Percentiles rank a stretch among this genome's conserved stretches.
Conservation (phyloP, 805 yeast genomes). For the Starmerella vitae region DNA sequence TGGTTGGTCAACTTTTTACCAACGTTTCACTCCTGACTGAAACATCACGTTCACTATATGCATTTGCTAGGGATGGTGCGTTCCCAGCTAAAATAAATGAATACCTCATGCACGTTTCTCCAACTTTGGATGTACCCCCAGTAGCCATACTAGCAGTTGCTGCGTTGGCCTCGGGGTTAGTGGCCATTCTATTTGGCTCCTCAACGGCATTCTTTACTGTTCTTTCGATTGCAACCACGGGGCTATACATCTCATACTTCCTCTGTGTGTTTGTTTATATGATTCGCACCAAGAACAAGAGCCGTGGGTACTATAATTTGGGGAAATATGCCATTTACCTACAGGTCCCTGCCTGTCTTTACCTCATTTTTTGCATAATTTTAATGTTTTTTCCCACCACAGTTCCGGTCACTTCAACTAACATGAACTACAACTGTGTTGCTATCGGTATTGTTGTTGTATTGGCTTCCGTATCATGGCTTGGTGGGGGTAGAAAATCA, state of each 20-base stretch:
- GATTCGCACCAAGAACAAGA: constrained; percentile 27
- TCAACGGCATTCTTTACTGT: constrained; percentile 55
- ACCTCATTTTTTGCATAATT: constrained; percentile 47
- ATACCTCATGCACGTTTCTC: constrained; percentile 38
- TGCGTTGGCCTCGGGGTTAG: constrained; percentile 40
- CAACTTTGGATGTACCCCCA: constrained; percentile 40
- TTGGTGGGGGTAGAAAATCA: constrained; percentile 11
- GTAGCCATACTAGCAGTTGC: constrained; percentile 46
- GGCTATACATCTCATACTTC: constrained; percentile 43
- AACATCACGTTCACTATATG: constrained; percentile 57
- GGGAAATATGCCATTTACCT: constrained; percentile 55
- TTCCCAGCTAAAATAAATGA: constrained; percentile 36
- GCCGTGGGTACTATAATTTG: constrained; percentile 39
- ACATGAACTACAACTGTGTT: constrained; percentile 57
- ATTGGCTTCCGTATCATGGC: constrained; percentile 22
- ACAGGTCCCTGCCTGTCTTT: constrained; percentile 38
- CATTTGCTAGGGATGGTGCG: constrained; percentile 54
- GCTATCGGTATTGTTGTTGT: constrained; percentile 34
- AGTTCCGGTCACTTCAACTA: constrained; percentile 46
- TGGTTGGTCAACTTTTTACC: constrained; percentile 45
- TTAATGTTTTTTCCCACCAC: constrained; percentile 53
- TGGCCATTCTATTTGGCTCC: constrained; percentile 44
- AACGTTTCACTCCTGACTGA: constrained; percentile 51
- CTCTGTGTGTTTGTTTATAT: constrained; percentile 35
- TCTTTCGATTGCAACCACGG: constrained; percentile 46